These are phyloP conservation scores for Lactarius indigo DNA, from an alignment of 768 basidiomycete genomes.

Conservation along the genomic window DNA sequence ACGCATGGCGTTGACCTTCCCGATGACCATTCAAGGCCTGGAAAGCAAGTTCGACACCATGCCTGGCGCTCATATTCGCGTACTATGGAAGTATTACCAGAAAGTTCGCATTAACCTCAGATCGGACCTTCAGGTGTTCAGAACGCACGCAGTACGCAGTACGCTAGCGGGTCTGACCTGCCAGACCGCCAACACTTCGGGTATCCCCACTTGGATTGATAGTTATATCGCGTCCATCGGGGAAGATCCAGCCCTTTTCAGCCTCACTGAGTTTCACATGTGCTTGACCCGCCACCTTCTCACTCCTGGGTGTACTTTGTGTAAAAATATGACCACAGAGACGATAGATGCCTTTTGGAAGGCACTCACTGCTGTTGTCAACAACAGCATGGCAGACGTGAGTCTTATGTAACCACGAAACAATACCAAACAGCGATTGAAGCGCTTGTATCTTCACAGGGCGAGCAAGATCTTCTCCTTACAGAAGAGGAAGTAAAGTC, in stretches of 20 bases:
- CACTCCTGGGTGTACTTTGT: background rate
- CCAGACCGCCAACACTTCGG: background rate
- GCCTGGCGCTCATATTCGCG: background rate
- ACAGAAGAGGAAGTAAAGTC: background rate
- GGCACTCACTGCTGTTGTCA: background rate
- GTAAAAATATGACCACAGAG: background rate
- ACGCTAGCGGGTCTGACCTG: background rate
- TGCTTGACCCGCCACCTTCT: background rate
- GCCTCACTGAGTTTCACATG: slow-evolving; percentile 7
- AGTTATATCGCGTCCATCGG: slow-evolving; percentile 1
- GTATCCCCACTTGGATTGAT: background rate
- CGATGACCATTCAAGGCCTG: background rate
- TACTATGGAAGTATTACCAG: background rate
- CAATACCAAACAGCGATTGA: background rate
- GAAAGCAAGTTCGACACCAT: background rate
- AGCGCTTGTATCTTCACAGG: background rate
- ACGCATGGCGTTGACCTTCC: background rate
- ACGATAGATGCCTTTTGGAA: background rate
- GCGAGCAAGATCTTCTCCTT: background rate
- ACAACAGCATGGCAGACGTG: background rate
- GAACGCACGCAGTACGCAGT: background rate
- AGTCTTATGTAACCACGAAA: background rate
- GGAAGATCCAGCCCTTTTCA: background rate
- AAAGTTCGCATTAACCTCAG: background rate
- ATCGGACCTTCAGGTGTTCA: background rate